Conservation (phyloP, 2,329 filamentous ascomycete genomes). For the Pestalotiopsis fici region DNA sequence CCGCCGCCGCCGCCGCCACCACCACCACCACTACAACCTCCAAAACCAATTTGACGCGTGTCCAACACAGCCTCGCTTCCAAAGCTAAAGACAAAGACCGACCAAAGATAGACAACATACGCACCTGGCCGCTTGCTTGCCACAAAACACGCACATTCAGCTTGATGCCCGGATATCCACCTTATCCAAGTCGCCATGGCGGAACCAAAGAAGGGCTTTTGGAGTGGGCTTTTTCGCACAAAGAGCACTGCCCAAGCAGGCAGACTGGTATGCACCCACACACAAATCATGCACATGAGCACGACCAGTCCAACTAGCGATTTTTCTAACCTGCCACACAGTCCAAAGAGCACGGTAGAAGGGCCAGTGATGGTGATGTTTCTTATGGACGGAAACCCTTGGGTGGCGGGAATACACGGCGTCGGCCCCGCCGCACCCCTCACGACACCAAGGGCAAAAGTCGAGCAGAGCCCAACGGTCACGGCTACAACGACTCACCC, state of each 20-base stretch:
- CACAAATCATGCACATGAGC: background rate
- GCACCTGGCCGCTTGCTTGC: background rate
- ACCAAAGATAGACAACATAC: background rate
- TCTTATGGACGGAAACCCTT: conserved; percentile 20
- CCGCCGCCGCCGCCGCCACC: background rate
- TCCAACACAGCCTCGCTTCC: conserved; percentile 7
- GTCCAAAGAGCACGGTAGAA: conserved; percentile 30
- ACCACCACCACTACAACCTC: background rate
- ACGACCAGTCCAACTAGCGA: background rate
- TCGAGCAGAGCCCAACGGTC: conserved; percentile 32
- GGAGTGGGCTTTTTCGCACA: conserved; percentile 6
- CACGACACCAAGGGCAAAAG: conserved; percentile 40
- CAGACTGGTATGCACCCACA: background rate
- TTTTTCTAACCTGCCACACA: conserved; percentile 15
- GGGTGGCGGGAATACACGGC: conserved; percentile 33
- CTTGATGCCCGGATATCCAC: background rate
- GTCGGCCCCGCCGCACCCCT: conserved; percentile 42
- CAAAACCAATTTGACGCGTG: conserved; percentile 2
- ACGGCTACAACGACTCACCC: conserved; percentile 32
- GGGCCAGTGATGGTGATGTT: conserved; percentile 35
- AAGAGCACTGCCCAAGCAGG: conserved; percentile 3
- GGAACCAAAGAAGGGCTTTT: conserved; percentile 10
- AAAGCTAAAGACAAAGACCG: background rate
- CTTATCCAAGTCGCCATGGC: background rate
- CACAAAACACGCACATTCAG: background rate